A percentile compares a stretch with the other conserved stretches of the same genome.
These are phyloP conservation scores for Xylariaceae sp. DNA, from an alignment of 2,329 filamentous ascomycete genomes.

Conservation along the genomic window DNA sequence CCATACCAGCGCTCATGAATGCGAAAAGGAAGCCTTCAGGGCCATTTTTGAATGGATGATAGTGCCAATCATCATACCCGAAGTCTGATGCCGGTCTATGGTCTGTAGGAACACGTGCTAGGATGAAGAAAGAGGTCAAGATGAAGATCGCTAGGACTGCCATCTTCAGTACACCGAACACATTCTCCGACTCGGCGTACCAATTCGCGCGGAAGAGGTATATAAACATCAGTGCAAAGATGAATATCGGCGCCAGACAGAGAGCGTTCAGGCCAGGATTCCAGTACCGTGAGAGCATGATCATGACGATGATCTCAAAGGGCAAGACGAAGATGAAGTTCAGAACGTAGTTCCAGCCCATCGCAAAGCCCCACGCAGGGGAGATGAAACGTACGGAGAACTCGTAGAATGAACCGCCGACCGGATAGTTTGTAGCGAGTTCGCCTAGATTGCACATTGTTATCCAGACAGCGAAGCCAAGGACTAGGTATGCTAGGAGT, in stretches of 20 bases:
- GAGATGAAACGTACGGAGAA: slow-evolving; percentile 38
- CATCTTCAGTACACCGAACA: slow-evolving; percentile 52
- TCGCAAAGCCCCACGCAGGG: slow-evolving; percentile 38
- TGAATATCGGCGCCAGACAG: slow-evolving; percentile 38
- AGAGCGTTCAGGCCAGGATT: slow-evolving; percentile 20
- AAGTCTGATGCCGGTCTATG: slow-evolving; percentile 40
- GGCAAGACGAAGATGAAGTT: slow-evolving; percentile 38
- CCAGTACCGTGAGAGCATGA: slow-evolving; percentile 33
- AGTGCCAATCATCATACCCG: slow-evolving; percentile 50
- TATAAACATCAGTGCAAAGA: slow-evolving; percentile 39
- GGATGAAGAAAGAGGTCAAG: slow-evolving; percentile 52
- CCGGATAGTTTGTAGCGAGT: slow-evolving; percentile 31
- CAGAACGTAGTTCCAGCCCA: slow-evolving; percentile 40
- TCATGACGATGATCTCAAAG: slow-evolving; percentile 38
- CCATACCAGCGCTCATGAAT: slow-evolving; percentile 44
- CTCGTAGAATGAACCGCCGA: slow-evolving; percentile 39
- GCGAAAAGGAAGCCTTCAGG: slow-evolving; percentile 41
- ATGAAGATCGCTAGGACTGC: slow-evolving; percentile 55
- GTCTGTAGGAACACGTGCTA: slow-evolving; percentile 46
- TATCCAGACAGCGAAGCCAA: slow-evolving; percentile 33
- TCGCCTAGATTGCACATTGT: slow-evolving; percentile 29
- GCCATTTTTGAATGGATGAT: slow-evolving; percentile 43
- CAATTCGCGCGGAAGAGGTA: slow-evolving; percentile 46
- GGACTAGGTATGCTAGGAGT: slow-evolving; percentile 32
- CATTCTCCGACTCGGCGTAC: slow-evolving; percentile 50